These are phyloP conservation scores for Globisporangium middletonii DNA, from an alignment of 352 stramenopile species.

Conservation along the genomic window DNA sequence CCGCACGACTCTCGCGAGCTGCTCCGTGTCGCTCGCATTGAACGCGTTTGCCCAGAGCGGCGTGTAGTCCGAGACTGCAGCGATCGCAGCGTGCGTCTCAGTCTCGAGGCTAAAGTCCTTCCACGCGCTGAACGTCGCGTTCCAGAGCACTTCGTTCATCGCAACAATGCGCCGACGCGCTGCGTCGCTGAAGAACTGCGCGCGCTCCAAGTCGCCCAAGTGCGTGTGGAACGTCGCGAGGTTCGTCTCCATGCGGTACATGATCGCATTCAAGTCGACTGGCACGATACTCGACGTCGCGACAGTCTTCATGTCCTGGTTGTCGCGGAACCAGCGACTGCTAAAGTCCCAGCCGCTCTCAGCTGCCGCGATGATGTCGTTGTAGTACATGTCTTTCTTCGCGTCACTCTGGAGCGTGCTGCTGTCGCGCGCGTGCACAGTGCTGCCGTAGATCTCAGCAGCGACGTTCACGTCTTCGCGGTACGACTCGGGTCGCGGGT, in stretches of 20 bases:
- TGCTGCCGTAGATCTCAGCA: constrained; percentile 54
- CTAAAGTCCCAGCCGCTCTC: constrained; percentile 91
- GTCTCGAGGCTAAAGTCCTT: constrained; percentile 69
- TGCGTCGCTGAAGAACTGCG: constrained; percentile 34
- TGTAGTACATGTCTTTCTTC: constrained; percentile 75
- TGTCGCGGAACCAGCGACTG: constrained; percentile 72
- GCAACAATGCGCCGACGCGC: constrained; percentile 34
- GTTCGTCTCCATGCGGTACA: constrained; percentile 78
- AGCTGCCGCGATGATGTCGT: constrained; percentile 74
- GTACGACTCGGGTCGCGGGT: constrained; percentile 84
- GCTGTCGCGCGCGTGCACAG: constrained; percentile 20
- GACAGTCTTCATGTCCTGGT: constrained; percentile 65
- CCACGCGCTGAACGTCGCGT: constrained; percentile 42
- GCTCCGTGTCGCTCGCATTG: constrained; percentile 33
- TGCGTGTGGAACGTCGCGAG: constrained; percentile 54
- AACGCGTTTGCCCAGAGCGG: constrained; percentile 76
- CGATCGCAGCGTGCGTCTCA: constrained; percentile 30
- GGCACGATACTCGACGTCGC: constrained; percentile 63
- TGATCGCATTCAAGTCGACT: constrained; percentile 81
- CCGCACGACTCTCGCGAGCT: constrained; percentile 34
- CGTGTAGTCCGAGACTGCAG: constrained; percentile 65
- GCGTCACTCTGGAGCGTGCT: constrained; percentile 29
- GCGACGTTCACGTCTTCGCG: constrained; percentile 70
- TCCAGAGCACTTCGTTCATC: constrained; percentile 76
- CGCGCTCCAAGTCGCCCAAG: constrained; percentile 38